Evolutionary conservation across 805 yeast genomes (phyloP).

Genomic region (Nakazawaea molendinolei): DNA sequence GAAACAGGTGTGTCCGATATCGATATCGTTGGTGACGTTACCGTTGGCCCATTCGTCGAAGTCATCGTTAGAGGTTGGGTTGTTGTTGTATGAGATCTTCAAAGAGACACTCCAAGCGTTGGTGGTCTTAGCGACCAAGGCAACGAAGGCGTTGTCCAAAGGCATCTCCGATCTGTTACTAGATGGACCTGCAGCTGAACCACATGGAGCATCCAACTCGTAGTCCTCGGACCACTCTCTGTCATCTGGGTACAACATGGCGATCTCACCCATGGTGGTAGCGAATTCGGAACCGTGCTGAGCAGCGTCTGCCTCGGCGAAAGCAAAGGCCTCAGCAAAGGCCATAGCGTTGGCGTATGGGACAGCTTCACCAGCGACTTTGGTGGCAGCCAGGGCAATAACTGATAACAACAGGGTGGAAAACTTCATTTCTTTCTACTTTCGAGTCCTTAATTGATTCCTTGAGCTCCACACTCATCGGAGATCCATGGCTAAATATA

Average conservation of each 20-base stretch:
- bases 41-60: conserved; percentile 33
- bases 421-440: conserved; percentile 9
- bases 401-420: conserved; percentile 1
- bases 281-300: conserved; percentile 31
- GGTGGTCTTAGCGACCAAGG: conserved; percentile 35
- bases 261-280: conserved; percentile 32
- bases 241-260: conserved; percentile 33
- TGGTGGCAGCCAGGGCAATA: conserved; percentile 4
- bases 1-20: conserved; percentile 41
- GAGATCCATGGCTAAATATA: no score
- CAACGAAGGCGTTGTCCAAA: conserved; percentile 38
- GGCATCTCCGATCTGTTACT: conserved; percentile 38
- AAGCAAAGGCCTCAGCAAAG: conserved; percentile 13
- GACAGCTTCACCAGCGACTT: conserved; percentile 6
- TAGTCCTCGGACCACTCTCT: conserved; percentile 40
- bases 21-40: conserved; percentile 31
- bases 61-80: conserved; percentile 33
- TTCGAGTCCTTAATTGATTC: no score
- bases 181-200: conserved; percentile 28
- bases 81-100: conserved; percentile 31
- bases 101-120: conserved; percentile 32
- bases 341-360: conserved; percentile 22
- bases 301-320: conserved; percentile 25
- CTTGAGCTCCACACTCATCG: no score
- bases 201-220: conserved; percentile 41